Evolutionary conservation across 1,139 yeast species (phyloP), one percentile per base, ranked within the genome.

Genomic region (Wickerhamomyces sp.): DNA sequence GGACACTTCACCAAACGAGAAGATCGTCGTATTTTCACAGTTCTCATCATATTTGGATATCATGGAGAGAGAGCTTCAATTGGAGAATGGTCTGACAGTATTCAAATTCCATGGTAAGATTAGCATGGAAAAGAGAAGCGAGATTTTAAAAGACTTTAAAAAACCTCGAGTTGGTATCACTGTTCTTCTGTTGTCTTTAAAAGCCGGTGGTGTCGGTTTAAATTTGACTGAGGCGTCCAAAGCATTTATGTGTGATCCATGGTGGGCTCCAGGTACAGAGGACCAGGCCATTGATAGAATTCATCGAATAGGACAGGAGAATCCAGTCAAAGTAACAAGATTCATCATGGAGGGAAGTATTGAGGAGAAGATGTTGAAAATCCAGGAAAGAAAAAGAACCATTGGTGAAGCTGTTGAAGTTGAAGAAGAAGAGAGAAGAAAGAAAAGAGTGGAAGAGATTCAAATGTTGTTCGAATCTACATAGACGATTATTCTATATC

Each of bases 251-350:
- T 84, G 91, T 89, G 97, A 91, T 52, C 97, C 97, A 0, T 91
- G 96, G 94, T 91, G 97, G 97, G 84, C 93, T 18, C 95, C 87
- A 29, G 87, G 95, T 38, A 78, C 86, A 28, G 97, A 91, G 53
- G 87, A 86, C 29, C 97, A 91, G 58, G 97, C 97, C 0, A 87
- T 91, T 46, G 97, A 91, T 59, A 73, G 97, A 51, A 74, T 91
- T 19, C 97, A 91, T 54, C 70, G 97, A 45, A 84, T 91, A 57
- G 97, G 97, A 0, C 97, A 91, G 55, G 65, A 64, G 13, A 74
- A 70, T 24, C 70, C 71, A 26, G 97, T 91, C 16, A 76, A 74
- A 42, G 91, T 91, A 14, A 66, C 76, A 2, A 62, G 97, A 41
- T 88, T 89, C 51, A 86, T 91, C 29, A 78, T 88, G 60, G 80